Percentiles rank a stretch among this genome's conserved stretches.
Evolutionary conservation across 164 flowering plant species (phyloP).

Genomic region (Cinnamomum chago): DNA sequence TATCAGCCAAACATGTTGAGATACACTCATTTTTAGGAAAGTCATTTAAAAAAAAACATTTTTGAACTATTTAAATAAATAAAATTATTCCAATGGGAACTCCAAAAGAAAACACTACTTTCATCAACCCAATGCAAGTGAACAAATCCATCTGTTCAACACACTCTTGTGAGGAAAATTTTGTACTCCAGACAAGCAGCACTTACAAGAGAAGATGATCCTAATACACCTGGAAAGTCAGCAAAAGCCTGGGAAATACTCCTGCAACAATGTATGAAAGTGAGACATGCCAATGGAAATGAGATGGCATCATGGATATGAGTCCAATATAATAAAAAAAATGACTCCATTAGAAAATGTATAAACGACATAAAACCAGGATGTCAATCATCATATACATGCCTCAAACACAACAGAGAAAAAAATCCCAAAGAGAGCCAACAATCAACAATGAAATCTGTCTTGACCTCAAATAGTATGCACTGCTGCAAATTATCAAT

Average conservation of each 20-base stretch:
- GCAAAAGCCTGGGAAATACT: constrained; percentile 25
- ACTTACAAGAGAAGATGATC: constrained; percentile 38
- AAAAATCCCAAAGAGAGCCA: neutral
- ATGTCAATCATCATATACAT: neutral
- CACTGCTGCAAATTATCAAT: neutral
- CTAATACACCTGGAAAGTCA: constrained; percentile 30
- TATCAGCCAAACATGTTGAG: neutral
- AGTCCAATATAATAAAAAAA: too few relatives aligned
- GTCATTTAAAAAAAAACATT: neutral
- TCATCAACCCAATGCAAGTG: neutral
- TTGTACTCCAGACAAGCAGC: neutral
- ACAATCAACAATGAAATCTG: too few relatives aligned
- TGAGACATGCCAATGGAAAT: neutral
- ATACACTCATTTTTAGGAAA: neutral
- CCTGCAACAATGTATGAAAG: constrained; percentile 25
- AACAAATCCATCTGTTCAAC: neutral
- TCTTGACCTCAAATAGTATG: neutral
- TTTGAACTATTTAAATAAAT: neutral
- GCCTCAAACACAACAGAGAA: neutral
- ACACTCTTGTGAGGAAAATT: neutral
- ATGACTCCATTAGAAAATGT: neutral
- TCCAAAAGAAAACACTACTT: neutral
- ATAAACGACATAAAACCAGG: neutral
- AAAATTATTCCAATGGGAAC: neutral
- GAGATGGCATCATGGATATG: neutral